These are phyloP conservation scores for Phytophthora fragariaefolia DNA, from an alignment of 352 stramenopile species.

Conservation along the genomic window DNA sequence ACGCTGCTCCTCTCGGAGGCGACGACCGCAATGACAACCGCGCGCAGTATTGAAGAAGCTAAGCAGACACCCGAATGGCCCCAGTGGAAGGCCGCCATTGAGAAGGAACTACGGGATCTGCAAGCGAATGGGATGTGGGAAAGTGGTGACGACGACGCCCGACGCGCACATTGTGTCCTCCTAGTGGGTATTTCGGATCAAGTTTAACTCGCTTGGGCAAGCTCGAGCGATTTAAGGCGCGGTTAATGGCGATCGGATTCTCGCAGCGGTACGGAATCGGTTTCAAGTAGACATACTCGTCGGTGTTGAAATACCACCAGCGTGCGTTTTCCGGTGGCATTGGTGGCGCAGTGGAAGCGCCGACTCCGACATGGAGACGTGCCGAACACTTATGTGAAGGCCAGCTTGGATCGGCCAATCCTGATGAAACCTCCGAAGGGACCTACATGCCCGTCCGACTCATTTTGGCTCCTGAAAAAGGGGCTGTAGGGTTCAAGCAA, in stretches of 20 bases:
- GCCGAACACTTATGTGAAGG: constrained; percentile 11
- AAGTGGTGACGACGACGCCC: neutral
- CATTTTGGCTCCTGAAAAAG: neutral
- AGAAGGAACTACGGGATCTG: constrained; percentile 6
- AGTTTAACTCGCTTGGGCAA: neutral
- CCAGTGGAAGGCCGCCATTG: constrained; percentile 13
- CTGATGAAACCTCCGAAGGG: neutral
- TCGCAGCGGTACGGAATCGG: neutral
- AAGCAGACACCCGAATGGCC: constrained; percentile 10
- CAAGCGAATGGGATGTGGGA: constrained; percentile 4
- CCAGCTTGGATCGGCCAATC: neutral
- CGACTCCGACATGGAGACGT: constrained; percentile 10
- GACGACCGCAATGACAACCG: neutral
- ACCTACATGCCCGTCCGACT: too few relatives aligned
- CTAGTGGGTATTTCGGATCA: neutral
- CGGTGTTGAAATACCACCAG: neutral
- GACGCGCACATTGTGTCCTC: neutral
- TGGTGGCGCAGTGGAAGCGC: constrained; percentile 1
- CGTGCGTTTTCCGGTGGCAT: neutral
- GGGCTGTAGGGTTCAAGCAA: neutral
- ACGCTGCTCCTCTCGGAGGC: neutral
- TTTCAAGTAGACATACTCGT: neutral
- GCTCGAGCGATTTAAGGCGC: neutral
- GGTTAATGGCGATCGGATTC: neutral
- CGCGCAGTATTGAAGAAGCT: constrained; percentile 7